A percentile compares a stretch with the other conserved stretches of the same genome.
Conservation (phyloP, 805 yeast genomes). For the Cyberlindnera saturnus region DNA sequence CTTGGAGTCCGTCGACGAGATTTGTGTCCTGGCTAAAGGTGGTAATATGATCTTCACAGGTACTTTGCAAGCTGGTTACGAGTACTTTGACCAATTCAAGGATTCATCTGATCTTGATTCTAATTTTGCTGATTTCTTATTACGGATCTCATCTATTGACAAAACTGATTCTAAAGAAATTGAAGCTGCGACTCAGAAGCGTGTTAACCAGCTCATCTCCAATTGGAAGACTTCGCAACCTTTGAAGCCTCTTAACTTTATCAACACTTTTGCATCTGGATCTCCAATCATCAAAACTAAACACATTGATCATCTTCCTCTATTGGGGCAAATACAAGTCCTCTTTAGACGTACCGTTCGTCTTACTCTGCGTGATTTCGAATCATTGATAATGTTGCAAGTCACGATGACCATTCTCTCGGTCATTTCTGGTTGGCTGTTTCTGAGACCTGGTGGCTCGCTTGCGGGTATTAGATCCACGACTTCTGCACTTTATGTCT, state of each 20-base stretch:
- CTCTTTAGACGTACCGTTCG: conserved; percentile 39
- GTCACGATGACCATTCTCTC: conserved; percentile 45
- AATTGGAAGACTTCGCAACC: conserved; percentile 10
- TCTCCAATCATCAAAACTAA: background rate
- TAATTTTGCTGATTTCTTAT: conserved; percentile 58
- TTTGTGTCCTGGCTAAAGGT: conserved; percentile 66
- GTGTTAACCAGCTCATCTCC: conserved; percentile 21
- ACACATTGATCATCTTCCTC: conserved; percentile 27
- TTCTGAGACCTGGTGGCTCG: conserved; percentile 53
- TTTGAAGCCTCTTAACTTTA: background rate
- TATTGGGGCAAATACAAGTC: conserved; percentile 37
- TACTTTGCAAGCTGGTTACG: conserved; percentile 41
- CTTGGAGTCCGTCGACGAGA: conserved; percentile 56
- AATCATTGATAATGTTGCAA: conserved; percentile 39
- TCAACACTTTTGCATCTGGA: conserved; percentile 15
- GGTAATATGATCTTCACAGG: conserved; percentile 39
- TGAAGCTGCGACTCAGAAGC: conserved; percentile 25
- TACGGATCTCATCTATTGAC: conserved; percentile 56
- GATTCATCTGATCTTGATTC: conserved; percentile 21
- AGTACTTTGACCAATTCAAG: conserved; percentile 42
- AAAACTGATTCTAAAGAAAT: conserved; percentile 28
- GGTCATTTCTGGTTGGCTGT: conserved; percentile 70
- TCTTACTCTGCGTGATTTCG: conserved; percentile 44
- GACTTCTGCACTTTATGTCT: conserved; percentile 46
- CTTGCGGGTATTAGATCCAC: conserved; percentile 61